Percentiles rank a stretch among this genome's conserved stretches.
phyloP scores from a whole-genome alignment of 495 filamentous ascomycete genomes.

The Collariella sp. region DNA sequence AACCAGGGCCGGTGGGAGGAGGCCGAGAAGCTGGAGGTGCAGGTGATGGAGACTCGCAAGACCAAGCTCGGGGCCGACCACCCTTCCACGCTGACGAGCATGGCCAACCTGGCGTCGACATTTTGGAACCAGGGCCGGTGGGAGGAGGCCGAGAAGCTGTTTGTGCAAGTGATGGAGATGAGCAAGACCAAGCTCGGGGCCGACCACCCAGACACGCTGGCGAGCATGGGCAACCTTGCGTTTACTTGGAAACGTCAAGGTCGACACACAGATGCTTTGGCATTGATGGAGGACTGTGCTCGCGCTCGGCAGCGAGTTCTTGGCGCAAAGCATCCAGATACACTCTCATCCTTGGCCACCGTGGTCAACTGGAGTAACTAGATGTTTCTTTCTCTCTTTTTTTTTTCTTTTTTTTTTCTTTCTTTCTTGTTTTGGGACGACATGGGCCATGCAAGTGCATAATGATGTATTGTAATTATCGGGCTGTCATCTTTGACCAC shows the following conservation, averaged over 20 bases:
- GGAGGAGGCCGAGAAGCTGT: neutral
- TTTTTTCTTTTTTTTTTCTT: too few species aligned
- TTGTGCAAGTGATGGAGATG: neutral
- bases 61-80: neutral
- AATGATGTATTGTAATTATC: too few species aligned
- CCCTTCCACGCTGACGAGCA: slow-evolving; percentile 1
- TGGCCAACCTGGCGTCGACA: slow-evolving; percentile 1
- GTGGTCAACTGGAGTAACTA: slow-evolving; percentile 35
- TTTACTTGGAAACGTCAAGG: slow-evolving; percentile 8
- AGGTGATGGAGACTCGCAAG: neutral
- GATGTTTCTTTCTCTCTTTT: slow-evolving; percentile 1
- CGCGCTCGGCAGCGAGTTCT: too few species aligned
- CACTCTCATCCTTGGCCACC: neutral
- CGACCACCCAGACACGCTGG: slow-evolving; percentile 11
- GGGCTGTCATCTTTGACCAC: too few species aligned
- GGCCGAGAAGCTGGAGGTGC: neutral
- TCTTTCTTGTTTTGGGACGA: too few species aligned
- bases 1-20: neutral
- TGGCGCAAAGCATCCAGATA: too few species aligned
- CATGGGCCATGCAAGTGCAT: too few species aligned
- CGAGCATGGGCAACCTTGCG: slow-evolving; percentile 16
- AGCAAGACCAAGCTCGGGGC: slow-evolving; percentile 12
- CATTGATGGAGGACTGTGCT: too few species aligned
- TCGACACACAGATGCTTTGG: neutral
- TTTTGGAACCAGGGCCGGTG: slow-evolving; percentile 1